A percentile compares a stretch with the other conserved stretches of the same genome.
These are phyloP conservation scores for Elsinoe necatrix DNA, from an alignment of 2,329 filamentous ascomycete species.

Conservation along the genomic window DNA sequence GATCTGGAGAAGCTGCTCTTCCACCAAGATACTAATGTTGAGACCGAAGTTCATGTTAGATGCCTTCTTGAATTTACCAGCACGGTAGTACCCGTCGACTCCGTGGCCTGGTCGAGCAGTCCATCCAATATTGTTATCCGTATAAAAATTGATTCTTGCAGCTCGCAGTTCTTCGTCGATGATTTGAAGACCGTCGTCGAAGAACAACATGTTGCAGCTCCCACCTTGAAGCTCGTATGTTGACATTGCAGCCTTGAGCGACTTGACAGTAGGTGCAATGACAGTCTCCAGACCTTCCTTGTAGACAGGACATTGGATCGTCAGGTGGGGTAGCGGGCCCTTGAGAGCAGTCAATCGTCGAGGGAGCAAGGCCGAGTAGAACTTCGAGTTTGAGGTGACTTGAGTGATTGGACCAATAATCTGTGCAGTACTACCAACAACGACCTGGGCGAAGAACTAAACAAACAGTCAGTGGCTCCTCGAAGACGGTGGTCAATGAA, in stretches of 20 bases:
- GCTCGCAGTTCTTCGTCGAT: slow-evolving; percentile 42
- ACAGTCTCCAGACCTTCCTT: slow-evolving; percentile 71
- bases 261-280: slow-evolving; percentile 68
- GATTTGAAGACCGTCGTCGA: slow-evolving; percentile 63
- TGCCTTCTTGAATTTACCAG: slow-evolving; percentile 60
- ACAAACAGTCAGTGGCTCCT: too few relatives aligned
- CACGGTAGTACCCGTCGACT: slow-evolving; percentile 43
- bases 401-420: slow-evolving; percentile 68
- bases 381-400: slow-evolving; percentile 67
- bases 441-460: slow-evolving; percentile 67
- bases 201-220: slow-evolving; percentile 67
- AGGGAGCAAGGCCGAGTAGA: slow-evolving; percentile 64
- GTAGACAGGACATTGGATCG: slow-evolving; percentile 78
- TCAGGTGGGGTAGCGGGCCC: slow-evolving; percentile 56
- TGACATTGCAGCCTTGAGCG: slow-evolving; percentile 67
- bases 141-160: slow-evolving; percentile 41
- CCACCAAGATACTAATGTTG: slow-evolving; percentile 50
- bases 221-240: slow-evolving; percentile 70
- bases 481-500: background rate
- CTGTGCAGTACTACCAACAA: slow-evolving; percentile 66
- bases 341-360: slow-evolving; percentile 45
- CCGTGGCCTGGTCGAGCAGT: slow-evolving; percentile 45
- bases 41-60: slow-evolving; percentile 70
- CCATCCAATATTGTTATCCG: slow-evolving; percentile 44
- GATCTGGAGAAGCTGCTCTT: slow-evolving; percentile 45